Base-by-base conservation (phyloP, 2,329 filamentous ascomycete genomes). In the Ophiocordyceps camponoti-saundersi region DNA sequence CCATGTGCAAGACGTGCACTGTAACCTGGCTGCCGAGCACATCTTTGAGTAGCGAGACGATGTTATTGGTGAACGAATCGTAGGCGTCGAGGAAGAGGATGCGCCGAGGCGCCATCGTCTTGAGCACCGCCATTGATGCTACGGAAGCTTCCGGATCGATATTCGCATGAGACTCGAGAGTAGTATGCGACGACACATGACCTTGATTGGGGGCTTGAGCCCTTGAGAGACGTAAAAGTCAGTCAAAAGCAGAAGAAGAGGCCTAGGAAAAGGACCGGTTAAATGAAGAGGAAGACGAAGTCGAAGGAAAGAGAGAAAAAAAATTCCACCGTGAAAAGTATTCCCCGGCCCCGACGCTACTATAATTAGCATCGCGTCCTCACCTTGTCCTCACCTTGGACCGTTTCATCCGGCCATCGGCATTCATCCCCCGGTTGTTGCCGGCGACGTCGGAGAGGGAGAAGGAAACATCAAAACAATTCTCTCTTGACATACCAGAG, bases 21-120 rank as follows among this genome's bases (percentile, higher is more conserved):
- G 75, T 75, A 32, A 94, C 81, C 16, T 80, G 69, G 20, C 76
- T 82, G 49, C 72, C 66, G 10, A 94, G 71, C 3, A 77, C 71
- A 4, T 81, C 78, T 54, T 82, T 75, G 44, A 96, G 72, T 32
- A 95, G 75, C 6, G 85, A 80, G 46, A 93, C 79, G 56, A 96
- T 92, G 66, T 95, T 96, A 66, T 94, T 89, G 47, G 88, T 86
- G 65, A 95, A 98, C 41, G 89, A 95, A 67, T 98, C 92, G 65
- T 94, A 94, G 51, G 90, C 89, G 62, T 96, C 92, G 54, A 98
- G 72, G 65, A 94, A 95, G 52, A 96, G 77, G 51, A 96, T 82
- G 50, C 69, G 68, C 48, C 51, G 16, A n/a, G 36, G 36, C n/a
- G 16, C n/a, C 8, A n/a, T 40, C n/a, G 32, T n/a, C 32, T 40